Conservation (phyloP, 2,329 filamentous ascomycete species). For the Penicillium sp. region DNA sequence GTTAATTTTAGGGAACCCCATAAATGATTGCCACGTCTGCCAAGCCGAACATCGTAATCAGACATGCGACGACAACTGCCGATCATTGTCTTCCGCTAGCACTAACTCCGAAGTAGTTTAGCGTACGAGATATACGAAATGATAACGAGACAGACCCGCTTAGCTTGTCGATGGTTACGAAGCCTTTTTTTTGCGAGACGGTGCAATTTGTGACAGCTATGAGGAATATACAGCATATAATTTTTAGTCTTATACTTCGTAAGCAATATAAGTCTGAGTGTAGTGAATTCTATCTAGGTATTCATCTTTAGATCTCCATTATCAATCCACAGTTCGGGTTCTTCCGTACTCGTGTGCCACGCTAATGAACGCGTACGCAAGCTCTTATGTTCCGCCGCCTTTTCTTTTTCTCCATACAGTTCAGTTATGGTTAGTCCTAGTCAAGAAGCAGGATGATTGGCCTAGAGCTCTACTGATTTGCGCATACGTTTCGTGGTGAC, state of each 20-base stretch:
- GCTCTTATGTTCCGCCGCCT: background rate
- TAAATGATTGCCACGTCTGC: background rate
- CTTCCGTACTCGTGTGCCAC: background rate
- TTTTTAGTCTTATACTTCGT: background rate
- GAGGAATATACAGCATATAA: background rate
- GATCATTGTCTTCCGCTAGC: background rate
- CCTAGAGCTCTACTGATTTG: background rate
- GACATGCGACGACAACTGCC: background rate
- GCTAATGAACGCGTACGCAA: constrained; percentile 3
- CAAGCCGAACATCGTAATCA: background rate
- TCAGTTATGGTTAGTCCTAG: background rate
- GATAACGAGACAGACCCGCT: background rate
- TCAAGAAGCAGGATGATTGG: background rate
- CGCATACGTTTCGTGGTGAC: background rate
- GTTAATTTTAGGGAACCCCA: background rate
- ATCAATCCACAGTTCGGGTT: background rate
- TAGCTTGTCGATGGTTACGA: background rate
- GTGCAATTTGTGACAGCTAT: background rate
- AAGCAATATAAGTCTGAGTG: too few species aligned
- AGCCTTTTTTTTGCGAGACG: background rate
- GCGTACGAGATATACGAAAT: constrained; percentile 8
- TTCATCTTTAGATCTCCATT: background rate
- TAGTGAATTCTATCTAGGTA: background rate
- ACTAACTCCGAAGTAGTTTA: background rate
- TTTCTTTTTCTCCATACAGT: background rate